Base-by-base conservation (phyloP, 345 rosid genomes). In the Gossypium arboreum region DNA sequence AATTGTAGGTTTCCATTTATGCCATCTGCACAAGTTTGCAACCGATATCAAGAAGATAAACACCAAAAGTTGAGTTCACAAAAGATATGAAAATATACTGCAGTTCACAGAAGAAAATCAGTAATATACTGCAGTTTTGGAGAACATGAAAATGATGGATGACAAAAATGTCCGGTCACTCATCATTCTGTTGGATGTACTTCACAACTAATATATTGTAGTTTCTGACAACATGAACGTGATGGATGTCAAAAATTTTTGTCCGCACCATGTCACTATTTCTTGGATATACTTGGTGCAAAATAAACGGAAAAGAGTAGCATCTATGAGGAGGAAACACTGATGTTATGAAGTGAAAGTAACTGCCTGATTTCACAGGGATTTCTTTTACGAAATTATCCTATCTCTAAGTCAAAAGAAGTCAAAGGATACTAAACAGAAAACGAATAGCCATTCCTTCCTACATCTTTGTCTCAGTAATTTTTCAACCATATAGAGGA, bases 21-120 rank as follows among this genome's bases (percentile, higher is more conserved):
- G 47, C 41, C 68, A 76, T 80, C 89, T 86, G 89, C 85, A 83
- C 74, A 73, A 56, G 61, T 57, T 47, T 43, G 64, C 63, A 79
- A 78, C 45, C 25, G 16, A 51, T 41, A 55, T 74, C 52, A 74
- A 57, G 27, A 72, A 75, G 75, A 48, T 55, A 44, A 57, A 73
- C 60, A 67, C 39, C 48, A 24, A 62, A n/a, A 20, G 74, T 11
- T 2, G 6, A 9, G 57, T 16, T 68, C 72, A 44, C 27, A 25
- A 50, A 69, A 25, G 73, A 20, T 56, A 8, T 20, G 15, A 16
- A 9, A 18, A 17, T 50, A 17, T 20, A 45, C 12, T 20, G 17
- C 39, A 41, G 57, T 16, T 16, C 45, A 51, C 45, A 51, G 16
- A 27, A 2, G 10, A 69, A 15, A 51, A 47, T 17, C 20, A 18